Base-by-base conservation (phyloP, 2,329 filamentous ascomycete genomes). In the Hypoxylon sp. region DNA sequence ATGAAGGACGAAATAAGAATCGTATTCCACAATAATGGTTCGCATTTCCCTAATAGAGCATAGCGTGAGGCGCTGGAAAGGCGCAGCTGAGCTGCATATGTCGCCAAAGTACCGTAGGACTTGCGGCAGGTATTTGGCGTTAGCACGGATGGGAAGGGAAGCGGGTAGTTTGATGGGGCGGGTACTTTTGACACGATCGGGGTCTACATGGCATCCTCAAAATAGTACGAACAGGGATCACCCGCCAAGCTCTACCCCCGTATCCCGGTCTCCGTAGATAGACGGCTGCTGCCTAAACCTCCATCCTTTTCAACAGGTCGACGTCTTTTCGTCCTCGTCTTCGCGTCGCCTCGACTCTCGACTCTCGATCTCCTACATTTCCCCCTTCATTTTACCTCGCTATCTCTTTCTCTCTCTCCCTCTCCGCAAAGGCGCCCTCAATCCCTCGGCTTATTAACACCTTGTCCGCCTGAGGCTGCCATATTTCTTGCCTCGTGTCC, bases 271-370 rank as follows among this genome's bases (percentile, higher is more conserved):
- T 48, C 67, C 67, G 68, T 65, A 65, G 31, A 46, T 58, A 55
- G 63, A 69, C 62, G 63, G 55, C 69, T 71, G 69, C 69, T 71
- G 69, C 69, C 69, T 71, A 71, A 70, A 70, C 59, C 65, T 64
- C 62, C 58, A 65, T 64, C 63, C 62, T 68, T 63, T 69, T 68
- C 58, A 66, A 62, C 31, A 17, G n/a, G n/a, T 35, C 31, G 6
- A 35, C 63, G 26, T 45, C n/a, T n/a, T n/a, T n/a, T n/a, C n/a
- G n/a, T n/a, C n/a, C n/a, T n/a, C n/a, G n/a, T n/a, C 55, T 49
- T 56, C 58, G 49, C 59, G 55, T 62, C 46, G 15, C 49, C 57
- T 54, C 52, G 45, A 57, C 47, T 46, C 48, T 55, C 42, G 55
- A 51, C 29, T 29, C 40, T 47, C 48, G 18, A 24, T 27, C 45